Conservation (phyloP, 345 rosid species). For the Tarenaya hassleriana region DNA sequence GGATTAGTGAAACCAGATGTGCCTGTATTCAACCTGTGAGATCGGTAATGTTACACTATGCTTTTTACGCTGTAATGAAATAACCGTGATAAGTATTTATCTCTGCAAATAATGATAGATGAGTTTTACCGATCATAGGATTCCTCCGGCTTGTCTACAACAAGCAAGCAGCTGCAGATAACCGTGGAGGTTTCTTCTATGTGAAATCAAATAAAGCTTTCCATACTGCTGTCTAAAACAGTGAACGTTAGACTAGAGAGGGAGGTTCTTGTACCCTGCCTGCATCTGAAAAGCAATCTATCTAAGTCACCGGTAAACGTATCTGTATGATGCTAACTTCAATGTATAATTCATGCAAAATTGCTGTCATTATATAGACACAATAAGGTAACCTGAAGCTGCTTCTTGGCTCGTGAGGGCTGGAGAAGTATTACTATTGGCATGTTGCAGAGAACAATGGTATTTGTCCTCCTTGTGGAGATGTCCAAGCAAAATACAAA, state of each 20-base stretch:
- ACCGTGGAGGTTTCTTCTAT: constrained; percentile 37
- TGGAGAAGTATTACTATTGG: constrained; percentile 31
- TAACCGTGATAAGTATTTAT: too few species aligned
- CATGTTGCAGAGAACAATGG: background rate
- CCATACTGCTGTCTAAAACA: constrained; percentile 12
- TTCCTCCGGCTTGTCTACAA: too few species aligned
- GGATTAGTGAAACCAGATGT: too few species aligned
- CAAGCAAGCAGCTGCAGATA: constrained; percentile 8
- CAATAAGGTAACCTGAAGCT: constrained; percentile 33
- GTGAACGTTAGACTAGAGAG: constrained; percentile 18
- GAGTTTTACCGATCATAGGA: too few species aligned
- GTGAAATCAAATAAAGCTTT: constrained; percentile 12
- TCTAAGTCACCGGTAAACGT: constrained; percentile 18
- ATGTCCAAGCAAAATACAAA: background rate
- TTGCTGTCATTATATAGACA: constrained; percentile 33
- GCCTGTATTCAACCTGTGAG: too few species aligned
- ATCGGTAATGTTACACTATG: too few species aligned
- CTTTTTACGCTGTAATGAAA: too few species aligned
- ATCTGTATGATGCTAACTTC: constrained; percentile 19
- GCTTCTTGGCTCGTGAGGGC: constrained; percentile 37
- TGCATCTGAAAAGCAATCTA: constrained; percentile 19
- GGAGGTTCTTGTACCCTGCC: constrained; percentile 29
- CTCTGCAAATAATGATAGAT: too few species aligned
- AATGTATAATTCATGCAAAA: constrained; percentile 31
- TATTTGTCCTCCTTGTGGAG: background rate